A percentile compares a stretch with the other conserved stretches of the same genome.
Evolutionary conservation across 2,329 filamentous ascomycete species (phyloP).

Genomic region (Botrytis byssoidea): DNA sequence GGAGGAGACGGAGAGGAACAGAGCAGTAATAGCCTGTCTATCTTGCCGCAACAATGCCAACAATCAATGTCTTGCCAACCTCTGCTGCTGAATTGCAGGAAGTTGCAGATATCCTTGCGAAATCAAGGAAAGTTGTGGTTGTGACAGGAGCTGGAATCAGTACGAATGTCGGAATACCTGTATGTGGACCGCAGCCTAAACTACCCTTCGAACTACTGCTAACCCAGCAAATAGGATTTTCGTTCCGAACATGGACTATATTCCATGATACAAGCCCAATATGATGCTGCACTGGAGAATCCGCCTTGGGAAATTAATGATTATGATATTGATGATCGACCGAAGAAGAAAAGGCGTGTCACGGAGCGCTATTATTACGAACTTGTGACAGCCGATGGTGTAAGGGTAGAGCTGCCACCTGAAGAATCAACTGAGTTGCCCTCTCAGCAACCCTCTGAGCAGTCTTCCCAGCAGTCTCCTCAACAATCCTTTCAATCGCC

Average conservation of each 20-base stretch:
- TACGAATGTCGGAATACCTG: constrained; percentile 73
- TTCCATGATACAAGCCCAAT: constrained; percentile 67
- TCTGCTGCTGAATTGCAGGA: constrained; percentile 50
- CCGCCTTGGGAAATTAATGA: constrained; percentile 38
- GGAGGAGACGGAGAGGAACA: neutral
- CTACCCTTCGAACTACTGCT: constrained; percentile 26
- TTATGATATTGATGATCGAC: constrained; percentile 39
- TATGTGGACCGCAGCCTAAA: constrained; percentile 42
- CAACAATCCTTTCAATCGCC: neutral
- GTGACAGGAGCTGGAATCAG: constrained; percentile 73
- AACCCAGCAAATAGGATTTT: constrained; percentile 55
- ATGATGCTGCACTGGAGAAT: constrained; percentile 51
- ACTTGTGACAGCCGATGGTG: constrained; percentile 35
- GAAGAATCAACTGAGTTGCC: constrained; percentile 5
- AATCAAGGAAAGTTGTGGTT: constrained; percentile 67
- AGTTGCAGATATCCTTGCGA: constrained; percentile 62
- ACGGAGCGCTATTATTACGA: constrained; percentile 36
- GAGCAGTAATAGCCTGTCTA: neutral
- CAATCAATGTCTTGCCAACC: constrained; percentile 33
- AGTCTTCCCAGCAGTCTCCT: constrained; percentile 7
- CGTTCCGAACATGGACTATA: constrained; percentile 72
- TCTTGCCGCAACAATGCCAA: constrained; percentile 35
- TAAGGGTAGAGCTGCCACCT: constrained; percentile 27
- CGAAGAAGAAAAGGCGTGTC: constrained; percentile 36
- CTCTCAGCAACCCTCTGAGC: neutral